Percentiles rank a stretch among this genome's conserved stretches.
These are phyloP conservation scores for Psilocybe cubensis DNA, from an alignment of 768 basidiomycete genomes.

Conservation along the genomic window DNA sequence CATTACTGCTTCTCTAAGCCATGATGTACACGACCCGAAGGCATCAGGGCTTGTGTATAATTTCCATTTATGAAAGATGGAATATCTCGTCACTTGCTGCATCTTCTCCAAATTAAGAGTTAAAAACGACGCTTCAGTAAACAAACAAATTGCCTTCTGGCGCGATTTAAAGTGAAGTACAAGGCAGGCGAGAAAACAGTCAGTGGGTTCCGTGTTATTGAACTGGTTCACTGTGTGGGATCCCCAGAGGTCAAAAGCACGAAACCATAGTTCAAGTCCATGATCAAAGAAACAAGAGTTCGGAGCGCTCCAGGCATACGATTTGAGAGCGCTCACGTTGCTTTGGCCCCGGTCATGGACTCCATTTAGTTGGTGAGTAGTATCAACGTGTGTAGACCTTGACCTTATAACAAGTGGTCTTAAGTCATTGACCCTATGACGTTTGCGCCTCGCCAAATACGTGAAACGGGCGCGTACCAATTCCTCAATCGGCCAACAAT, in stretches of 20 bases:
- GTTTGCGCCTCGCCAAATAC: no score
- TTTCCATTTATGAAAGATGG: slow-evolving; percentile 5
- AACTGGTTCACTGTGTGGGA: background rate
- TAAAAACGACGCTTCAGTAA: background rate
- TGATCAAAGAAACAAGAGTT: slow-evolving; percentile 28
- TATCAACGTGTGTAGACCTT: no score
- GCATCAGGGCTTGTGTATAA: background rate
- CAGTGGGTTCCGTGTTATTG: background rate
- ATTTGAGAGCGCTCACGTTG: background rate
- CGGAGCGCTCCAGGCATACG: slow-evolving; percentile 10
- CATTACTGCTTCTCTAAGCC: background rate
- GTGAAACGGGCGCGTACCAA: no score
- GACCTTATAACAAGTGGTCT: no score
- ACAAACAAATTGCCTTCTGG: background rate
- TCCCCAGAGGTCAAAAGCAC: slow-evolving; percentile 14
- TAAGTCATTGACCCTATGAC: no score
- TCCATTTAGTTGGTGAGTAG: background rate
- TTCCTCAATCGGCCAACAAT: no score
- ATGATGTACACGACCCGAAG: background rate
- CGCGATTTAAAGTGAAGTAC: background rate
- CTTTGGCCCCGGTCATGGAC: background rate
- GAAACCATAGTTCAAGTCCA: slow-evolving; percentile 22
- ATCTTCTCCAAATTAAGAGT: background rate
- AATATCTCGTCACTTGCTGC: background rate
- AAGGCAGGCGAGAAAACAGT: slow-evolving; percentile 2